Evolutionary conservation across 805 yeast species (phyloP), one percentile per base, ranked within the genome.

Genomic region (Cyberlindnera sargentensis): DNA sequence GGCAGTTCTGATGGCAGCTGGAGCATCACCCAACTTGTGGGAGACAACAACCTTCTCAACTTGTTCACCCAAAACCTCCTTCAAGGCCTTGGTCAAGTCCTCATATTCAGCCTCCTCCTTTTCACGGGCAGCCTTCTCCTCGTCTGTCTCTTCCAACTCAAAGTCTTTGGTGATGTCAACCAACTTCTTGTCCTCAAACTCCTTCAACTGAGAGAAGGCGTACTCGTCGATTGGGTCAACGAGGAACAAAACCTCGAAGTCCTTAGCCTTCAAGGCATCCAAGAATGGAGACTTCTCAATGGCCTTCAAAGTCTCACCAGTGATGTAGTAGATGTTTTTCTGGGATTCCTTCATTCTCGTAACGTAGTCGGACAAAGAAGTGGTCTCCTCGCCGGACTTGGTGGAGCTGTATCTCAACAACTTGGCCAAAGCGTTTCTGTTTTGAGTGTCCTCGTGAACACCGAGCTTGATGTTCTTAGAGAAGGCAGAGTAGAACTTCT

Each of bases 321-420:
- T 93, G 71, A 93, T 93, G 82, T 79, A 93, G 83, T 93, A 93
- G 65, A 93, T 87, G 80, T 93, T 93, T 93, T 93, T 90, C 79
- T 93, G 99, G 78, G 88, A 96, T 75, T 89, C 97, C 69, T 93
- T 96, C 99, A 93, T 93, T 76, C 98, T 86, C 57, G 98, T 91
- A 54, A 93, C 95, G 75, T 93, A 93, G 76, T 93, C 99, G 57
- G 95, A 72, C 64, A 93, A 80, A 34, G 98, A 91, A 56, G 97
- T 91, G 69, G 76, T 68, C 77, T 93, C 99, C 65, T 91, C 99
- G 60, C 79, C 65, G 53, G 96, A 83, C 78, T 90, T 91, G 65
- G 98, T 90, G 46, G 98, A 89, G 84, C 89, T 78, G 84, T 79
- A 93, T 77, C 99, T 85, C 73, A 93, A 79, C 65, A 93, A 80